Evolutionary conservation across 129 eudicot species (phyloP), one percentile per base, ranked within the genome.

Genomic region (Arctium lappa): DNA sequence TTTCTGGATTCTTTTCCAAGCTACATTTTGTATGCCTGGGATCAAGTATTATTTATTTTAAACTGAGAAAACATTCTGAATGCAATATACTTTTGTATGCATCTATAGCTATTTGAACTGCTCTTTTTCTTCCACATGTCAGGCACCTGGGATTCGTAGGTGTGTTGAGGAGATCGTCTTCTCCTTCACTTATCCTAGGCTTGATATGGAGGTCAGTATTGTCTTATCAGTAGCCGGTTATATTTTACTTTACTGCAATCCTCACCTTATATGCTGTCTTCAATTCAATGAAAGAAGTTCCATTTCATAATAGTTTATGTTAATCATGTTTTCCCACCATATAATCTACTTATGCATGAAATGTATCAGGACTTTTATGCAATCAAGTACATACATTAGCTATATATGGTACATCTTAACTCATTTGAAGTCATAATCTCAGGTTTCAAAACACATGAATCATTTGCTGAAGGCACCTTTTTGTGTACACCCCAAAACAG

Each of bases 391-490:
- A 32, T 70, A 12, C 9, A 16, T 46, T 30, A 44, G 27, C 10
- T 37, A 74, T 30, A 50, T 30, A 8, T 38, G 29, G 27, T 74
- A 11, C 16, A 6, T n/a, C 11, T 16, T 32, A 38, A 72, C 77
- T 85, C 34, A 81, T 69, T 73, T 56, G 76, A 69, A n/a, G 48
- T 73, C 72, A 65, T 30, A 22, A 18, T 83, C 40, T 78, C 94
- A 96, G 99, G 99, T 96, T 48, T 90, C 99, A 76, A 96, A 91
- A 85, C 98, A 90, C 86, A 96, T 91, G 97, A 96, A 91, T 84
- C 98, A 96, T 84, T 89, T 96, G 87, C 91, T 96, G 81, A 96
- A 96, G 89, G 95, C 99, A 81, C 99, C 99, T 33, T 96, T 96
- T 73, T 96, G 98, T 60, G 81, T 93, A 78, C 99, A 93, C 85